These are phyloP conservation scores for Ogataea chonburiensis DNA, from an alignment of 805 yeast genomes.

Conservation along the genomic window DNA sequence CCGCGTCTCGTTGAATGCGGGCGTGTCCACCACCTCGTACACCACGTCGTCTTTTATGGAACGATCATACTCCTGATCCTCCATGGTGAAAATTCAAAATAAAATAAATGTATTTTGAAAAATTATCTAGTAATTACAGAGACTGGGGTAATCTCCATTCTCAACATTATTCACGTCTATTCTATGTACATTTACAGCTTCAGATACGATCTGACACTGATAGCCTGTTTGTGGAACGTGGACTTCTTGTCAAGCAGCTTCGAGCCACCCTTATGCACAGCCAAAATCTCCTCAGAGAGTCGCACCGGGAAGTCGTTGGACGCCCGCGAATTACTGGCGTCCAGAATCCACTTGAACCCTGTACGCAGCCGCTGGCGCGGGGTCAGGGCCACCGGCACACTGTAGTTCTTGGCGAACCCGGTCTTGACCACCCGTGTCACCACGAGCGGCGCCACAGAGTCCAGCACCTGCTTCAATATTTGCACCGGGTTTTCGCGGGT, in stretches of 20 bases:
- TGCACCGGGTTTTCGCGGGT: slow-evolving; percentile 78
- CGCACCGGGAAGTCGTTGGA: slow-evolving; percentile 83
- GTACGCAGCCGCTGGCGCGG: slow-evolving; percentile 80
- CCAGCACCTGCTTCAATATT: slow-evolving; percentile 70
- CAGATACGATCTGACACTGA: slow-evolving; percentile 76
- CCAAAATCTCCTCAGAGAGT: slow-evolving; percentile 82
- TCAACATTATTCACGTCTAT: background rate
- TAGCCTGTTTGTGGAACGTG: slow-evolving; percentile 81
- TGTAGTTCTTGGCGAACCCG: slow-evolving; percentile 78
- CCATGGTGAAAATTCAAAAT: background rate
- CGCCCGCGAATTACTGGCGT: slow-evolving; percentile 75
- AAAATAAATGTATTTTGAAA: slow-evolving; percentile 4
- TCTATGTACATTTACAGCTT: slow-evolving; percentile 23
- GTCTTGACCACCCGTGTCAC: slow-evolving; percentile 73
- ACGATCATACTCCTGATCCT: slow-evolving; percentile 20
- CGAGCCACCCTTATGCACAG: slow-evolving; percentile 75
- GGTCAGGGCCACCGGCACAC: slow-evolving; percentile 80
- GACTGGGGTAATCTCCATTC: too few relatives aligned
- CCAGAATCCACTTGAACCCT: slow-evolving; percentile 90
- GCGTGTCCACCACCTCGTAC: slow-evolving; percentile 34
- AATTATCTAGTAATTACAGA: too few relatives aligned
- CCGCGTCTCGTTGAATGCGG: slow-evolving; percentile 40
- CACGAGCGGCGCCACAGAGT: slow-evolving; percentile 81
- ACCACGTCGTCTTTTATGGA: slow-evolving; percentile 31
- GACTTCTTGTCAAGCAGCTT: slow-evolving; percentile 82